A percentile compares a stretch with the other conserved stretches of the same genome.
Conservation (phyloP, 805 yeast genomes). For the Ogataea trehalophila region DNA sequence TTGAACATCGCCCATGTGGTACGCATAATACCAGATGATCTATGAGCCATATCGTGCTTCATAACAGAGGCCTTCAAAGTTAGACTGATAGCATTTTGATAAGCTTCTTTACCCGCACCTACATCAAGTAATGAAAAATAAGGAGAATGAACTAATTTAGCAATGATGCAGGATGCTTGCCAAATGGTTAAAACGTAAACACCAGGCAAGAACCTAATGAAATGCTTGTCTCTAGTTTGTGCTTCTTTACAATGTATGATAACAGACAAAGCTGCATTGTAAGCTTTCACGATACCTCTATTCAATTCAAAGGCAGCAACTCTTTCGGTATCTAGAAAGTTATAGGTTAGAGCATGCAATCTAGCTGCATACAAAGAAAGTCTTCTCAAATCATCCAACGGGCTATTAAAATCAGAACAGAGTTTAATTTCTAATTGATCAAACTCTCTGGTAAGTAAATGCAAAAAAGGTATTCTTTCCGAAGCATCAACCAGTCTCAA, state of each 20-base stretch:
- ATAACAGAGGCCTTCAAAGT: conserved; percentile 78
- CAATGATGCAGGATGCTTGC: conserved; percentile 88
- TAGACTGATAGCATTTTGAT: conserved; percentile 59
- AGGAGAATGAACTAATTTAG: conserved; percentile 73
- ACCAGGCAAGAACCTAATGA: conserved; percentile 77
- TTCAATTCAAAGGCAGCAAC: conserved; percentile 55
- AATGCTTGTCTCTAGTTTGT: conserved; percentile 52
- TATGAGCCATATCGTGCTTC: conserved; percentile 87
- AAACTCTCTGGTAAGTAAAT: conserved; percentile 64
- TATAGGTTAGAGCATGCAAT: conserved; percentile 77
- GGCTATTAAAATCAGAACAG: conserved; percentile 31
- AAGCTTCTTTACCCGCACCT: conserved; percentile 65
- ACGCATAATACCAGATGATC: conserved; percentile 91
- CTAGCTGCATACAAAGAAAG: conserved; percentile 69
- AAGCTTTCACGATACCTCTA: conserved; percentile 70
- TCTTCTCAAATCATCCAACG: conserved; percentile 63
- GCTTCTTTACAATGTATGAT: conserved; percentile 63
- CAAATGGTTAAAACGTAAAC: conserved; percentile 78
- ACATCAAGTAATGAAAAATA: conserved; percentile 62
- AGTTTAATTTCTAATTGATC: conserved; percentile 69
- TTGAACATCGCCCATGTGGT: conserved; percentile 89
- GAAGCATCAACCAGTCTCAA: conserved; percentile 60
- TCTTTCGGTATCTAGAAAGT: conserved; percentile 61
- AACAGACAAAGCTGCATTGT: conserved; percentile 72
- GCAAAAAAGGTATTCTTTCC: conserved; percentile 71